Evolutionary conservation across 306 rosid species (phyloP), one percentile per base, ranked within the genome.

Genomic region (Pterocarpus macrocarpus): DNA sequence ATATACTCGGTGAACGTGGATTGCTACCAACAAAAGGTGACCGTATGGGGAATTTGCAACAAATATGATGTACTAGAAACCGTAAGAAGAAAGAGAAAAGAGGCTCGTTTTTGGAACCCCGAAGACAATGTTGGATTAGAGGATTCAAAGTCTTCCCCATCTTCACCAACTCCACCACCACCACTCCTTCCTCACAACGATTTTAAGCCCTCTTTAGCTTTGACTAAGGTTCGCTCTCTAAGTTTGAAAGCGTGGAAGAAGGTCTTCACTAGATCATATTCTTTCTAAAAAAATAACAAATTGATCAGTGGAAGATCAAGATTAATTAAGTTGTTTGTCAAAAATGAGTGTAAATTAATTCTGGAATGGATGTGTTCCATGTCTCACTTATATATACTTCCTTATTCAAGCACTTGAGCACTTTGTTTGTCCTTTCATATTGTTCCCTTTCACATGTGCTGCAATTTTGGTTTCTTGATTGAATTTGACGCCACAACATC

Each of bases 11-110:
- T 94, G 13, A 92, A 85, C 11, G 93, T 94, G 83, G 97, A 94
- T 69, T 84, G 83, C 52, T 80, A 72, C 72, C 81, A 92, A 81
- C 97, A 94, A 76, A 94, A 94, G 83, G 97, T 90, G 81, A 94
- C 90, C 0, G 95, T 94, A 3, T 91, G 98, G 98, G 97, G 97
- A 84, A 94, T 94, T 83, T 94, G 98, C 86, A 94, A 94, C 90
- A 92, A 92, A 73, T 79, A 85, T 77, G 92, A 91, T 58, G 95
- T 92, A 41, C 81, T 94, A 30, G 87, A 88, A 63, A 91, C 87
- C 2, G 77, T 89, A 1, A 90, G 89, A 58, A 82, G 84, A 88
- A 94, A 94, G 83, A 92, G 98, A 85, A 94, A 89, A 84, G 92
- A 86, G 10, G 89, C 98, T 34, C 84, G 90, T 32, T 94, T 94